These are phyloP conservation scores for Elsinoe batatas DNA, from an alignment of 2,329 filamentous ascomycete genomes.

Conservation along the genomic window DNA sequence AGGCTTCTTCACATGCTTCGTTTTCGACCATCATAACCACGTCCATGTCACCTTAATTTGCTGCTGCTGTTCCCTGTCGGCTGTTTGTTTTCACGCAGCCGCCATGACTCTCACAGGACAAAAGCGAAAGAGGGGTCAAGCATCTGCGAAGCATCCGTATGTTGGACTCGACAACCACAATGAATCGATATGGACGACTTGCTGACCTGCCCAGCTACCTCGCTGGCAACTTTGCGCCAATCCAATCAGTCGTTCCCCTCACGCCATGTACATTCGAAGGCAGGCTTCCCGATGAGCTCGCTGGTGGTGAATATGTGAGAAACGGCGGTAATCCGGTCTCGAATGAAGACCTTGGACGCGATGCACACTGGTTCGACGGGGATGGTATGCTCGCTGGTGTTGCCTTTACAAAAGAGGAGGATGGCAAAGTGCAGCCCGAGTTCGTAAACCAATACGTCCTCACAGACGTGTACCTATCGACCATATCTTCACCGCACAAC, in stretches of 20 bases:
- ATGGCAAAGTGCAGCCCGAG: constrained; percentile 43
- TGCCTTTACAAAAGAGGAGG: constrained; percentile 41
- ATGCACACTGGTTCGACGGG: constrained; percentile 66
- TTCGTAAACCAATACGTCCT: constrained; percentile 62
- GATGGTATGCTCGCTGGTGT: constrained; percentile 66
- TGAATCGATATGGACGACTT: constrained; percentile 10
- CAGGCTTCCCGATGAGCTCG: constrained; percentile 52
- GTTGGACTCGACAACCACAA: constrained; percentile 11
- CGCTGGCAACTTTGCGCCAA: constrained; percentile 60
- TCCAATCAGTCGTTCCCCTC: constrained; percentile 45
- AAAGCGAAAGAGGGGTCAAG: constrained; percentile 24
- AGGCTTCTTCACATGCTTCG: constrained; percentile 8
- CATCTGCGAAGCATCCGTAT: constrained; percentile 32
- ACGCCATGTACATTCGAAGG: constrained; percentile 51
- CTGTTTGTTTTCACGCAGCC: background rate
- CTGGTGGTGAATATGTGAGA: constrained; percentile 60
- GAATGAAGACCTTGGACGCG: constrained; percentile 50
- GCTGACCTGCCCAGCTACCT: constrained; percentile 40
- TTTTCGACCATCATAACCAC: background rate
- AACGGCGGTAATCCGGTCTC: constrained; percentile 61
- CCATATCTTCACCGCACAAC: constrained; percentile 38
- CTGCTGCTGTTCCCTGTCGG: background rate
- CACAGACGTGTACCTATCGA: constrained; percentile 55
- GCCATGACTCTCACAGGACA: constrained; percentile 18
- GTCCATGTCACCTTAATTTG: constrained; percentile 8